These are phyloP conservation scores for Penicillium turbatum DNA, from an alignment of 495 filamentous ascomycete genomes.

Conservation along the genomic window DNA sequence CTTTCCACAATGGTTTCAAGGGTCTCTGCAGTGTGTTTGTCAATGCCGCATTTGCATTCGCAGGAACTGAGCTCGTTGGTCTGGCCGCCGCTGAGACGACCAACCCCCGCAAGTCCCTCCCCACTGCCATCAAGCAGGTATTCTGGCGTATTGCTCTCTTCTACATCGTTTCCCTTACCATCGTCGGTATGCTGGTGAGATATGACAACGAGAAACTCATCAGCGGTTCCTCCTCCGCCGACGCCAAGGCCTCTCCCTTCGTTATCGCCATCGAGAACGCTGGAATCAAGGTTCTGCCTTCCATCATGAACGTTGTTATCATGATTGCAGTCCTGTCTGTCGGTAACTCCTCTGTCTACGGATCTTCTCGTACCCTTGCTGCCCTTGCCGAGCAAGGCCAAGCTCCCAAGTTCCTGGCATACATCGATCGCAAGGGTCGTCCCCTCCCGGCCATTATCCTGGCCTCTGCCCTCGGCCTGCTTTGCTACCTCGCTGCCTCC, in stretches of 20 bases:
- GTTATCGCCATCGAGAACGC: conserved; percentile 84
- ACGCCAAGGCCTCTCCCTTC: conserved; percentile 78
- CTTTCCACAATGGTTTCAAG: conserved; percentile 91
- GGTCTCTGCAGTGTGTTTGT: conserved; percentile 92
- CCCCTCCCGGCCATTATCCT: conserved; percentile 70
- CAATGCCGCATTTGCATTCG: conserved; percentile 87
- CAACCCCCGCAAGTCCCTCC: conserved; percentile 82
- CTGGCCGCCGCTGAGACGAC: conserved; percentile 83
- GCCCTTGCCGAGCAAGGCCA: conserved; percentile 83
- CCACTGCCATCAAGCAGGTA: conserved; percentile 85
- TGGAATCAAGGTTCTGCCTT: conserved; percentile 68
- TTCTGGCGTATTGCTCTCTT: conserved; percentile 94
- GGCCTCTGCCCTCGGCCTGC: conserved; percentile 65
- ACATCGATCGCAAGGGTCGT: conserved; percentile 80
- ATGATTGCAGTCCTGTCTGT: conserved; percentile 84
- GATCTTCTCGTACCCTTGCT: conserved; percentile 79
- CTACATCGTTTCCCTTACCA: conserved; percentile 69
- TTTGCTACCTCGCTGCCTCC: conserved; percentile 75
- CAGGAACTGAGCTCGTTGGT: conserved; percentile 91
- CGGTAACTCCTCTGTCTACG: conserved; percentile 83
- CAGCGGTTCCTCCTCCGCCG: conserved; percentile 47
- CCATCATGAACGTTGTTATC: conserved; percentile 87
- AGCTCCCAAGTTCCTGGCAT: conserved; percentile 69
- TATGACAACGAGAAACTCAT: conserved; percentile 61
- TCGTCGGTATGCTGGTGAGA: conserved; percentile 72